Evolutionary conservation across 352 stramenopile species (phyloP).

Genomic region (Globisporangium paroecandrum): DNA sequence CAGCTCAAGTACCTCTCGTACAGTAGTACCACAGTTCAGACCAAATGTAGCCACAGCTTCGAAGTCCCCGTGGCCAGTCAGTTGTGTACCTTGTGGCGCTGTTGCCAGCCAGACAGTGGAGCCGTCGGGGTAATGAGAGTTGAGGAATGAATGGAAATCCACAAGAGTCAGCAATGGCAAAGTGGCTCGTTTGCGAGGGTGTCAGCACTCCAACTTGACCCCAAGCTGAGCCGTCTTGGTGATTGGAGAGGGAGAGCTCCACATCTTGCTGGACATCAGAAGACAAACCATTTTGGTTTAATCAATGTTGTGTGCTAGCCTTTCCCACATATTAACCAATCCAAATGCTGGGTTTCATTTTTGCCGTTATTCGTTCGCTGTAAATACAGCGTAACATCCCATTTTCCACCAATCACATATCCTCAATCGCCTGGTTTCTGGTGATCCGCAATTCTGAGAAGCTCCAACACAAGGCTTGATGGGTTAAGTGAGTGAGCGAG

Average conservation of each 20-base stretch:
- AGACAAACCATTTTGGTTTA: not conserved
- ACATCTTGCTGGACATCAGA: not conserved
- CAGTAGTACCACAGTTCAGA: not conserved
- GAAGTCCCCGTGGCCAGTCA: not conserved
- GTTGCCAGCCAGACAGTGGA: not conserved
- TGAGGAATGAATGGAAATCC: not conserved
- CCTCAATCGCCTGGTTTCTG: not conserved
- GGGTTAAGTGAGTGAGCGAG: not conserved
- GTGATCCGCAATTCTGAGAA: conserved; percentile 1
- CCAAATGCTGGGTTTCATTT: not conserved
- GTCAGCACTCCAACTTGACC: not conserved
- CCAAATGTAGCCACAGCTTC: not conserved
- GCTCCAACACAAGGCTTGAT: not conserved
- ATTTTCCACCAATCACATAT: not conserved
- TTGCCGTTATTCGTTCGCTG: not conserved
- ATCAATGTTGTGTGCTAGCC: no score
- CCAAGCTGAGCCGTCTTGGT: not conserved
- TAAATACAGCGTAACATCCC: not conserved
- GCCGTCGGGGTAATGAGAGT: not conserved
- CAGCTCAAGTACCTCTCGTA: not conserved
- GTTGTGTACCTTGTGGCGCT: not conserved
- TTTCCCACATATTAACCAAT: not conserved
- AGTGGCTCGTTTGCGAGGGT: not conserved
- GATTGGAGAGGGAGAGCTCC: not conserved
- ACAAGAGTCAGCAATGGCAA: not conserved